Conservation (phyloP, 2,329 filamentous ascomycete genomes). For the Herpotrichia juniperi region DNA sequence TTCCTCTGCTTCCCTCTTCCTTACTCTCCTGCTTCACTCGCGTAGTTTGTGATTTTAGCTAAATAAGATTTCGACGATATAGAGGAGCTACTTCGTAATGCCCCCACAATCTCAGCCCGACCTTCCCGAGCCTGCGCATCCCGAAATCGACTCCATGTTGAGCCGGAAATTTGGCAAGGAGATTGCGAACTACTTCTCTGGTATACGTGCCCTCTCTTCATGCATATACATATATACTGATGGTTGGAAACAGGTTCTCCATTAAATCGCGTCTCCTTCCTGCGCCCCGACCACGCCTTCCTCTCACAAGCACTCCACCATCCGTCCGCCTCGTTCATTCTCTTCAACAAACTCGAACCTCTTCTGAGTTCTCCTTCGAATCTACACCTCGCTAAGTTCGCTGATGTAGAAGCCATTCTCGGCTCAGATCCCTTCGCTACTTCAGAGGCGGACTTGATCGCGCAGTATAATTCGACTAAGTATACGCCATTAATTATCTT, state of each 20-base stretch:
- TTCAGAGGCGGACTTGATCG: slow-evolving; percentile 74
- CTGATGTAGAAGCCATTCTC: slow-evolving; percentile 73
- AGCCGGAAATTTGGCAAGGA: slow-evolving; percentile 79
- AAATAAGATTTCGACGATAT: background rate
- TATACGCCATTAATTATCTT: slow-evolving; percentile 78
- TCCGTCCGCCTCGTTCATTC: slow-evolving; percentile 72
- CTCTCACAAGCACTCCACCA: slow-evolving; percentile 70
- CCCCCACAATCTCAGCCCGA: slow-evolving; percentile 49
- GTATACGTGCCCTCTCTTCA: slow-evolving; percentile 26
- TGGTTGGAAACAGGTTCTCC: slow-evolving; percentile 64
- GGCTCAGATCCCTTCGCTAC: slow-evolving; percentile 73
- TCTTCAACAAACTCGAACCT: slow-evolving; percentile 80
- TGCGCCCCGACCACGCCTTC: slow-evolving; percentile 74
- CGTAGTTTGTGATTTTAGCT: background rate
- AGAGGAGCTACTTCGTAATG: slow-evolving; percentile 23
- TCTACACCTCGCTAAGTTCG: slow-evolving; percentile 71
- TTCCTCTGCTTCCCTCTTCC: slow-evolving; percentile 7
- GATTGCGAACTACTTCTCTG: slow-evolving; percentile 82
- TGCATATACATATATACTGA: background rate
- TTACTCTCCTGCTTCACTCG: background rate
- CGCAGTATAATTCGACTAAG: slow-evolving; percentile 73
- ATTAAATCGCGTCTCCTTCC: slow-evolving; percentile 79
- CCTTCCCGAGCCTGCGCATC: slow-evolving; percentile 64
- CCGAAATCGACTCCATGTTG: slow-evolving; percentile 71
- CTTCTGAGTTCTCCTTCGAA: slow-evolving; percentile 66